Evolutionary conservation across 805 yeast genomes (phyloP).

Genomic region (Candida easanensis): DNA sequence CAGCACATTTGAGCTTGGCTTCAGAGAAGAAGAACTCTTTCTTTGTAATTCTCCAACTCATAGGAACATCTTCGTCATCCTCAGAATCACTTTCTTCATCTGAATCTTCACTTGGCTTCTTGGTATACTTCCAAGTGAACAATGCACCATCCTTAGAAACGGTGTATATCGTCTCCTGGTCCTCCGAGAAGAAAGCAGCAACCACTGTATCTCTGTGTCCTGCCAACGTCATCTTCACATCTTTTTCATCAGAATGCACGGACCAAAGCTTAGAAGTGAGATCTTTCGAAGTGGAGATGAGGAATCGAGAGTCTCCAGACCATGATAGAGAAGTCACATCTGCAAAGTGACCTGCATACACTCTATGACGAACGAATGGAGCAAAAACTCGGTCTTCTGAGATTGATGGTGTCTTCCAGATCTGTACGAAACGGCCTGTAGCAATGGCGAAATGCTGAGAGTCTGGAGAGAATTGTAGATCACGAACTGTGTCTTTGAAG

Average conservation of each 20-base stretch:
- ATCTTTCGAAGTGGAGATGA: slow-evolving; percentile 85
- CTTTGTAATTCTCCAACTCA: slow-evolving; percentile 80
- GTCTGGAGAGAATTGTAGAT: slow-evolving; percentile 82
- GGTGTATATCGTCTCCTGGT: slow-evolving; percentile 88
- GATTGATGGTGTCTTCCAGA: slow-evolving; percentile 87
- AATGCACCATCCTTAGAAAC: slow-evolving; percentile 93
- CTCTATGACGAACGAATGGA: slow-evolving; percentile 87
- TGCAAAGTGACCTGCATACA: slow-evolving; percentile 89
- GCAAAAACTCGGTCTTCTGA: slow-evolving; percentile 90
- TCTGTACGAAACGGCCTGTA: slow-evolving; percentile 75
- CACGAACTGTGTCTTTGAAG: slow-evolving; percentile 75
- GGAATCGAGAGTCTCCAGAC: slow-evolving; percentile 88
- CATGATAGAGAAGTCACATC: slow-evolving; percentile 78
- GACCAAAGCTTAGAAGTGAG: slow-evolving; percentile 86
- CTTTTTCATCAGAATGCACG: slow-evolving; percentile 62
- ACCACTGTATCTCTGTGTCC: slow-evolving; percentile 92
- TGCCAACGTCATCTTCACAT: slow-evolving; percentile 79
- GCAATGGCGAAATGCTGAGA: slow-evolving; percentile 88
- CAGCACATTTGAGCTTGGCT: slow-evolving; percentile 71
- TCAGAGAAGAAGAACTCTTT: slow-evolving; percentile 72
- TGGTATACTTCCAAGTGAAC: slow-evolving; percentile 85
- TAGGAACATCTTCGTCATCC: slow-evolving; percentile 39
- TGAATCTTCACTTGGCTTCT: slow-evolving; percentile 43
- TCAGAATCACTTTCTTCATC: slow-evolving; percentile 41
- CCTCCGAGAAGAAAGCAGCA: slow-evolving; percentile 80